Evolutionary conservation across 805 yeast genomes (phyloP), one percentile per base, ranked within the genome.

Genomic region (Yamadazyma nakazawae): DNA sequence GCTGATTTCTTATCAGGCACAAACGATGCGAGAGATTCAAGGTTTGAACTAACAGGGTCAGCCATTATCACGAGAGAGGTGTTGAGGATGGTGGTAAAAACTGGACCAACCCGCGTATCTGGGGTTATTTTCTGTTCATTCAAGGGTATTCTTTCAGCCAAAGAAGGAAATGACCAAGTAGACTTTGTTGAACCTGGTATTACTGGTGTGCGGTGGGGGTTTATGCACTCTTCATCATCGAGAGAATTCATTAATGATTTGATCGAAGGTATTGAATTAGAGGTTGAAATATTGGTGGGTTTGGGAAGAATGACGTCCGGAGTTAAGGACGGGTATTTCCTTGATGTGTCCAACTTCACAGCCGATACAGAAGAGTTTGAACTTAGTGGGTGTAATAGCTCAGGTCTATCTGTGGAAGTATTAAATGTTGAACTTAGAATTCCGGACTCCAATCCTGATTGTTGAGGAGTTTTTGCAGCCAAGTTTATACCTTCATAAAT

Each of bases 1-100:
- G 51, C 52, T 7, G 28, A 37, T 6, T 37, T 42, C 37, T 37
- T 49, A 3, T 37, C 45, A 3, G 53, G 54, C 16, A 51, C 25
- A 30, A 40, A 51, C 12, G 37, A 30, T 14, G 37, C 35, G 10
- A 40, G 28, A 16, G 45, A 34, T n/a, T 38, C 28, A 24, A 48
- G 37, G 28, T 48, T 42, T 14, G 17, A 30, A 19, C 18, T 34
- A 12, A 44, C 16, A 2, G 43, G 13, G 9, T 36, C 13, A n/a
- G 42, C 43, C 18, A 43, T 45, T 21, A 45, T 42, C 14, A 34
- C 37, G n/a, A 48, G 37, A 2, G 47, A 42, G 16, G 47, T 32
- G 13, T 32, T 43, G 40, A 45, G 45, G 10, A 46, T 43, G 13
- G 37, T 51, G 7, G 48, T 51, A 14, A 45, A 45, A 11, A 45